These are phyloP conservation scores for Cladosporium colombiae DNA, from an alignment of 2,329 filamentous ascomycete species.

Conservation along the genomic window DNA sequence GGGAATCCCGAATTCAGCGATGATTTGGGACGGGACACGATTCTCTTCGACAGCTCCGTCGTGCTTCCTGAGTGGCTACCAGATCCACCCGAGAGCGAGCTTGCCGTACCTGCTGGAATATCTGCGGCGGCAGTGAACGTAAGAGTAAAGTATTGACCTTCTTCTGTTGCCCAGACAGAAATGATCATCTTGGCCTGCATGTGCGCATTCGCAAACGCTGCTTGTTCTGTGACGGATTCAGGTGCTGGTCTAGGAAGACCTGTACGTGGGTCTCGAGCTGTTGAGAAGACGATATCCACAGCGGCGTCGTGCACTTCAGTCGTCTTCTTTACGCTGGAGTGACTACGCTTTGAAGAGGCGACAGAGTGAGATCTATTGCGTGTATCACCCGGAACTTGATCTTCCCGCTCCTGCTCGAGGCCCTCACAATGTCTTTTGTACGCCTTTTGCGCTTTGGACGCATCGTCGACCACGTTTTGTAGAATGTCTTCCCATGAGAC, in stretches of 20 bases:
- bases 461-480: constrained; percentile 46
- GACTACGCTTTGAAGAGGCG: constrained; percentile 25
- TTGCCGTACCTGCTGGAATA: not conserved
- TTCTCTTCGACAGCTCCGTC: constrained; percentile 35
- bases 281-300: constrained; percentile 67
- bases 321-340: constrained; percentile 30
- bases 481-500: constrained; percentile 55
- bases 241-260: constrained; percentile 44
- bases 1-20: constrained; percentile 37
- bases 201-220: constrained; percentile 33
- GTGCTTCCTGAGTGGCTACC: constrained; percentile 17
- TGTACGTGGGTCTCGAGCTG: constrained; percentile 42
- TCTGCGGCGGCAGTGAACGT: constrained; percentile 65
- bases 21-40: constrained; percentile 43
- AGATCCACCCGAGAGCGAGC: not conserved
- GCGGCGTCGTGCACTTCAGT: constrained; percentile 59
- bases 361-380: constrained; percentile 27
- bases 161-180: constrained; percentile 70
- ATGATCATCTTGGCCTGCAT: constrained; percentile 74
- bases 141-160: constrained; percentile 69
- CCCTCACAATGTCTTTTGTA: constrained; percentile 12
- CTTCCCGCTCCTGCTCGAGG: constrained; percentile 23
- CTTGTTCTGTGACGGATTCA: constrained; percentile 31
- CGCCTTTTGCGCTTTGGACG: constrained; percentile 31
- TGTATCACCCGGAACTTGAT: constrained; percentile 24